Evolutionary conservation across 306 rosid genomes (phyloP).

Genomic region (Malus orientalis): DNA sequence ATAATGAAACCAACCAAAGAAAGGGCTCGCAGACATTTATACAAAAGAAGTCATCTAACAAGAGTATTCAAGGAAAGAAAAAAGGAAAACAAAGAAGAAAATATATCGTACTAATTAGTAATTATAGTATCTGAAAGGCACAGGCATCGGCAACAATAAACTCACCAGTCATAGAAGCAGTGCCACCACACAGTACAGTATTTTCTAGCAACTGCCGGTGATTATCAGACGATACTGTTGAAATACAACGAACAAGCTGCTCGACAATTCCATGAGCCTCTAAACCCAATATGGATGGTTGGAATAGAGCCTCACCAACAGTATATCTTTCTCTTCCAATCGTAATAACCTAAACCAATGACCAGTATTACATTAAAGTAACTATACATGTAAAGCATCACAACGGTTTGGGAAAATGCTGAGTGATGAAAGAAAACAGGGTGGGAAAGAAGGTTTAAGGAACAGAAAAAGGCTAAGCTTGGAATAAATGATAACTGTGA

Average conservation of each 20-base stretch:
- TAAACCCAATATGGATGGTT: constrained; percentile 75
- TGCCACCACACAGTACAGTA: constrained; percentile 87
- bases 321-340: constrained; percentile 86
- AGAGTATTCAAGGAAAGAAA: not conserved
- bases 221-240: constrained; percentile 86
- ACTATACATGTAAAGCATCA: not conserved
- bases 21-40: not conserved
- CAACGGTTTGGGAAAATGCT: not conserved
- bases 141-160: not conserved
- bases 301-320: constrained; percentile 92
- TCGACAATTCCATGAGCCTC: constrained; percentile 96
- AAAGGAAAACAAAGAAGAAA: not conserved
- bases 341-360: constrained; percentile 60
- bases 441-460: not conserved
- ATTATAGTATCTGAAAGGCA: not conserved
- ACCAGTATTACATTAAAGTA: not conserved
- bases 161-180: constrained; percentile 76
- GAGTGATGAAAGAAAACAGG: not conserved
- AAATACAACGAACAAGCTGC: constrained; percentile 90
- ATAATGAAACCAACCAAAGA: not conserved
- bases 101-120: not conserved
- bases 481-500: not conserved
- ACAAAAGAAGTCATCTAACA: not conserved
- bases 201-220: constrained; percentile 89
- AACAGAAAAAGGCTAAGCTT: not conserved